Conservation (phyloP, 2,329 filamentous ascomycete genomes). For the Colletotrichum sp. region DNA sequence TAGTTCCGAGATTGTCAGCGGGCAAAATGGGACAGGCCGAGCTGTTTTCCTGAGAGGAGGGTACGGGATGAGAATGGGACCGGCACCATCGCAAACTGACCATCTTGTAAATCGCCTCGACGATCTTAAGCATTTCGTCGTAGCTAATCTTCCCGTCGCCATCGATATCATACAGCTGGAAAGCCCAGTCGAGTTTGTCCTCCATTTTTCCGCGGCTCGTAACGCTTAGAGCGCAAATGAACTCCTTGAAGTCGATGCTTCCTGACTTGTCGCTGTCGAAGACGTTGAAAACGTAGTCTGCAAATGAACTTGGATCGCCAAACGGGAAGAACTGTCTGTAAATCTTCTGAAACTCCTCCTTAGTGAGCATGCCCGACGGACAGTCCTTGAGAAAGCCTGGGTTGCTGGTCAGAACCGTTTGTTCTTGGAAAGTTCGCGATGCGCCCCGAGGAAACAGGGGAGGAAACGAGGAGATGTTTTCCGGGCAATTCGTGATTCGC, state of each 20-base stretch:
- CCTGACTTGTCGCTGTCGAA: conserved; percentile 98
- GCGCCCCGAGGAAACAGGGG: background rate
- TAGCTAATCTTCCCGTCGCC: conserved; percentile 99
- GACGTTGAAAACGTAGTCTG: conserved; percentile 99
- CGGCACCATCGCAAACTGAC: conserved; percentile 54
- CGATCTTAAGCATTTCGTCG: conserved; percentile 98
- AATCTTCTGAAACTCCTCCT: conserved; percentile 99
- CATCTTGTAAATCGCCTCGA: conserved; percentile 99
- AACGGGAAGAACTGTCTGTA: conserved; percentile 99
- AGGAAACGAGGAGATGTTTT: background rate
- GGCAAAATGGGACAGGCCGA: background rate
- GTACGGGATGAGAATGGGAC: background rate
- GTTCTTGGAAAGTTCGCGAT: background rate
- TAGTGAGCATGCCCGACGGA: conserved; percentile 93
- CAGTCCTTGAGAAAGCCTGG: conserved; percentile 97
- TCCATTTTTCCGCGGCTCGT: conserved; percentile 98
- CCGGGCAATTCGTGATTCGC: background rate
- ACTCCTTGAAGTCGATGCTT: conserved; percentile 99
- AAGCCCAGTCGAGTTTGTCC: conserved; percentile 99
- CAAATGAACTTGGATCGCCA: conserved; percentile 95
- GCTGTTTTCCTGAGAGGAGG: background rate
- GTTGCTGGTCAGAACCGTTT: background rate
- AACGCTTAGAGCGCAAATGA: conserved; percentile 97
- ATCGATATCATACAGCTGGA: conserved; percentile 99
- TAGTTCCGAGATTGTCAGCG: conserved; percentile 38